A percentile compares a stretch with the other conserved stretches of the same genome.
Evolutionary conservation across 257 asterid species (phyloP).

Genomic region (Penstemon davidsonii): DNA sequence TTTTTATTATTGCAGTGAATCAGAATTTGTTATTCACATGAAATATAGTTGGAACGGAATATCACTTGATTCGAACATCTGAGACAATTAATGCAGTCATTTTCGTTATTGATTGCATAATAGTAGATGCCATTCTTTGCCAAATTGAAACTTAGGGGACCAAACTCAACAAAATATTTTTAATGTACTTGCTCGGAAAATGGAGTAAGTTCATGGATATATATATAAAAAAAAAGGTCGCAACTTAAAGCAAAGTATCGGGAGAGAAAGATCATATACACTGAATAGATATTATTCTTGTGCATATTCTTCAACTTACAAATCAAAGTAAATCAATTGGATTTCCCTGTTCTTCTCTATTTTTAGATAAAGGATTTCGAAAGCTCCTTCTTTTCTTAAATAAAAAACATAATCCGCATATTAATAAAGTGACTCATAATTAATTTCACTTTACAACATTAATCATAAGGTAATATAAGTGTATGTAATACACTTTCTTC

Average conservation of each 20-base stretch:
- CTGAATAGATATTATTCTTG: not conserved
- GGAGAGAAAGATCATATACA: not conserved
- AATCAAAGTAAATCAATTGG: no score
- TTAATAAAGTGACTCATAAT: no score
- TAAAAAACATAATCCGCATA: no score
- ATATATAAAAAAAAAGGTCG: not conserved
- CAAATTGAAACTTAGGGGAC: not conserved
- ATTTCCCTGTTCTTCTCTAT: no score
- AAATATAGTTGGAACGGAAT: no score
- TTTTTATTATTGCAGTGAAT: no score
- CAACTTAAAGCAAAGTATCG: not conserved
- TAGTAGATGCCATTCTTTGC: conserved; percentile 2
- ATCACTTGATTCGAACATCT: not conserved
- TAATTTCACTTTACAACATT: no score
- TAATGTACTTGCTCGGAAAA: not conserved
- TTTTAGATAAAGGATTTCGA: no score
- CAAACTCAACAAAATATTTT: not conserved
- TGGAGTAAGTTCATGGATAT: not conserved
- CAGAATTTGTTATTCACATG: not conserved
- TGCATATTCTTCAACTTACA: not conserved
- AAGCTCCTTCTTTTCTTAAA: no score
- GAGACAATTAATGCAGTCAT: not conserved
- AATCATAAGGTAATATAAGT: no score
- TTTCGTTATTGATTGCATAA: not conserved
- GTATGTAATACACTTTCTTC: no score